Percentiles rank a stretch among this genome's conserved stretches.
These are phyloP conservation scores for Thraustochytrium sp. DNA, from an alignment of 352 stramenopile species.

Conservation along the genomic window DNA sequence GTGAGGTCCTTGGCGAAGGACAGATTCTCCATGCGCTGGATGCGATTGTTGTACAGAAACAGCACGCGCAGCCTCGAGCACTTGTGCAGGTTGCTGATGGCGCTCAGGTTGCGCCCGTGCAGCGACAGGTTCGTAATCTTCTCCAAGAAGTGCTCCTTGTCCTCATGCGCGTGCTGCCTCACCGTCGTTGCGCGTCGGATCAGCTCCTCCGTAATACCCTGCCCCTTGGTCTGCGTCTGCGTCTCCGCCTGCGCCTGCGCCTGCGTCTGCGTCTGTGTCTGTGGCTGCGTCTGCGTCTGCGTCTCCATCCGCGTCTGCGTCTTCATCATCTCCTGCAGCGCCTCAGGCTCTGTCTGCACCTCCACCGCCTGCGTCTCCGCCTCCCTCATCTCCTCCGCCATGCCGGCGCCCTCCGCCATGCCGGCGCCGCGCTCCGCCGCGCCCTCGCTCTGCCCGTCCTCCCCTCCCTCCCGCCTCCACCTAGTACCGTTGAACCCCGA, in stretches of 20 bases:
- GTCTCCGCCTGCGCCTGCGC: background rate
- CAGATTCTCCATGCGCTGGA: conserved; percentile 17
- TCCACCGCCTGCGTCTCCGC: no score
- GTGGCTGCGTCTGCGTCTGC: background rate
- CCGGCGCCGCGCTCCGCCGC: no score
- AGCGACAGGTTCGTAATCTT: conserved; percentile 34
- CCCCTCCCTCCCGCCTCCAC: no score
- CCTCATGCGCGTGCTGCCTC: background rate
- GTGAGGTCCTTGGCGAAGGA: background rate
- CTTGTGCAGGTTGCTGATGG: background rate
- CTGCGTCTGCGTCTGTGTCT: background rate
- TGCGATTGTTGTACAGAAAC: conserved; percentile 26
- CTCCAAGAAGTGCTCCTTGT: conserved; percentile 24
- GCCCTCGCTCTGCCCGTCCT: no score
- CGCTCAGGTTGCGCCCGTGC: background rate
- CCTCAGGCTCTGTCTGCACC: no score
- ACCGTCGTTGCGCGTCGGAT: conserved; percentile 18
- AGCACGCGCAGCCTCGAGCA: conserved; percentile 19
- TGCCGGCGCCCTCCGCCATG: no score
- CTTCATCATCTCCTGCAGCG: no score
- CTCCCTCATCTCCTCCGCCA: no score
- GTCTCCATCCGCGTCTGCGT: no score
- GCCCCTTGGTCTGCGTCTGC: background rate
- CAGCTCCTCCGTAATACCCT: conserved; percentile 17
- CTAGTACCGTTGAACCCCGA: no score